Evolutionary conservation across 768 basidiomycete genomes (phyloP).

Genomic region (Fomitopsis serialis): DNA sequence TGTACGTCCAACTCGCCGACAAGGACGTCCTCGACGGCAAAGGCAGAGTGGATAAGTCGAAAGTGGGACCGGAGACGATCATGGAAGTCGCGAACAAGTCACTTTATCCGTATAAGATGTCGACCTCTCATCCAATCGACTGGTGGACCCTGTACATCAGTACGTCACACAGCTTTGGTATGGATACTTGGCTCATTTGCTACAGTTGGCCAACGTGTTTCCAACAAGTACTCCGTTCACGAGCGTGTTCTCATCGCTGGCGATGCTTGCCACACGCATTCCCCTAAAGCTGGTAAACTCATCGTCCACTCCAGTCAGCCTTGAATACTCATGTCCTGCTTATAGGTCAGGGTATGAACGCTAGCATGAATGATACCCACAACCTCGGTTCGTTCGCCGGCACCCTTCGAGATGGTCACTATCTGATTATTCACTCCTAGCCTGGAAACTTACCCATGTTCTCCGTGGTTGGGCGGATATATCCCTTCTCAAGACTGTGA

Average conservation of each 20-base stretch:
- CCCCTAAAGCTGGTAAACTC: constrained; percentile 33
- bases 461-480: constrained; percentile 41
- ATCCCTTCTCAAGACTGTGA: constrained; percentile 41
- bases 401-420: neutral
- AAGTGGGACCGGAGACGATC: constrained; percentile 33
- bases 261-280: constrained; percentile 46
- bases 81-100: constrained; percentile 37
- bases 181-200: neutral
- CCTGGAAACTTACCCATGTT: constrained; percentile 50
- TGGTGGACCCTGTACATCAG: constrained; percentile 52
- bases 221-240: constrained; percentile 39
- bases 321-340: neutral
- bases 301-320: neutral
- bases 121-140: constrained; percentile 27
- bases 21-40: constrained; percentile 31
- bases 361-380: constrained; percentile 48
- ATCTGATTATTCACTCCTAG: constrained; percentile 14
- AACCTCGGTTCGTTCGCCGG: constrained; percentile 34
- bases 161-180: constrained; percentile 19
- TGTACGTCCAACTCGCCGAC: constrained; percentile 49
- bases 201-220: constrained; percentile 52
- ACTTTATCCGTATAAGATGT: constrained; percentile 35
- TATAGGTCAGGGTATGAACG: constrained; percentile 45
- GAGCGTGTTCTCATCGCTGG: constrained; percentile 54
- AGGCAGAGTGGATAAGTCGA: constrained; percentile 36